Conservation (phyloP, 345 rosid species). For the Populus ilicifolia region DNA sequence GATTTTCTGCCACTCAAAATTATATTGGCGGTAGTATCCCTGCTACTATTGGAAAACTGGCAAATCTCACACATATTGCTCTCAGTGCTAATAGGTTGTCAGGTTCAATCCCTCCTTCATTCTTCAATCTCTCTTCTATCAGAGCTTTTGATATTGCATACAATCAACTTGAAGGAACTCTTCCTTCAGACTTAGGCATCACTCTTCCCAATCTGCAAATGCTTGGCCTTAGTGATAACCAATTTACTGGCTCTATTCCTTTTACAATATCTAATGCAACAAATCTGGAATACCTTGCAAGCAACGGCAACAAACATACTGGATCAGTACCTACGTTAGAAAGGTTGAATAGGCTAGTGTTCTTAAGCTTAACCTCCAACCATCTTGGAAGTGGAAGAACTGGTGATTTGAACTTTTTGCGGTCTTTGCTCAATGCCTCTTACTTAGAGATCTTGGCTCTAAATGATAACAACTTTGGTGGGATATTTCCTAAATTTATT, state of each 20-base stretch:
- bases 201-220: background rate
- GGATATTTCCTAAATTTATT: background rate
- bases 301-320: background rate
- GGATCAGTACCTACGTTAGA: conserved; percentile 14
- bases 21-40: background rate
- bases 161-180: conserved; percentile 14
- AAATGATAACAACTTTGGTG: conserved; percentile 3
- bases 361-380: background rate
- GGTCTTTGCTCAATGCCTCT: background rate
- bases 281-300: rapidly evolving
- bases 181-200: background rate
- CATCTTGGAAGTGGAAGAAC: background rate
- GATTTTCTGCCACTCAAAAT: background rate
- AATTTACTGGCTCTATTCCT: conserved; percentile 19
- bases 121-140: conserved; percentile 10
- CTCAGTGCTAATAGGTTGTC: background rate
- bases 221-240: background rate
- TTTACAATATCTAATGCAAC: conserved; percentile 27
- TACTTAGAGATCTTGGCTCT: background rate
- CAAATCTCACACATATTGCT: background rate
- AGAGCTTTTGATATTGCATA: background rate
- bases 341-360: background rate
- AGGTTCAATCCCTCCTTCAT: conserved; percentile 1
- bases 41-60: background rate
- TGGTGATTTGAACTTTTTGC: conserved; percentile 2